A percentile compares a stretch with the other conserved stretches of the same genome.
Conservation (phyloP, 2,329 filamentous ascomycete species). For the Aspergillus costaricaensis region DNA sequence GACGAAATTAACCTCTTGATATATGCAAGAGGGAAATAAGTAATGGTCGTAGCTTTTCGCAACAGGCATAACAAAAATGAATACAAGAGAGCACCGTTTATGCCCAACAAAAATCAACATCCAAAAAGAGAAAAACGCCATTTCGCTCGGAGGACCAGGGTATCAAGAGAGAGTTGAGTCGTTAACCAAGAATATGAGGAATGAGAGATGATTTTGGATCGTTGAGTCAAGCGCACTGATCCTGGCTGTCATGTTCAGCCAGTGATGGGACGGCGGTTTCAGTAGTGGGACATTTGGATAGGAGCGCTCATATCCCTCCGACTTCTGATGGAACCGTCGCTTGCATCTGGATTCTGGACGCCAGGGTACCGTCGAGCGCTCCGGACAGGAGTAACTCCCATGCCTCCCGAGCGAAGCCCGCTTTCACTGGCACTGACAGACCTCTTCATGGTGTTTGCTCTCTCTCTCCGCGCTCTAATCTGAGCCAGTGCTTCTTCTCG, state of each 20-base stretch:
- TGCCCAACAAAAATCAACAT: neutral
- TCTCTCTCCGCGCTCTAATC: conserved; percentile 50
- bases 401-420: conserved; percentile 28
- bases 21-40: neutral
- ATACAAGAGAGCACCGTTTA: neutral
- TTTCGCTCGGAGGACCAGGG: conserved; percentile 28
- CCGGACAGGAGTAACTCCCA: conserved; percentile 28
- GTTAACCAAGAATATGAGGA: conserved; percentile 13
- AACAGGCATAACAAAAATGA: neutral
- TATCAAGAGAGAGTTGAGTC: conserved; percentile 26
- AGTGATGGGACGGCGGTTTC: conserved; percentile 5
- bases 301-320: conserved; percentile 44
- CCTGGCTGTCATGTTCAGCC: conserved; percentile 1
- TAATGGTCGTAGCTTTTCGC: neutral
- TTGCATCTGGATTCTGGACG: conserved; percentile 32
- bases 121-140: conserved; percentile 17
- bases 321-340: conserved; percentile 29
- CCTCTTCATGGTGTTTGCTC: conserved; percentile 46
- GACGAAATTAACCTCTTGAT: neutral
- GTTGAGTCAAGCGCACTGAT: conserved; percentile 13
- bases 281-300: conserved; percentile 35
- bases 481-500: conserved; percentile 53
- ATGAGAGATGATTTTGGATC: conserved; percentile 8
- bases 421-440: conserved; percentile 44
- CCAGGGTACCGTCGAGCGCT: conserved; percentile 37